These are phyloP conservation scores for Pyrenula massariospora DNA, from an alignment of 495 filamentous ascomycete species.

Conservation along the genomic window DNA sequence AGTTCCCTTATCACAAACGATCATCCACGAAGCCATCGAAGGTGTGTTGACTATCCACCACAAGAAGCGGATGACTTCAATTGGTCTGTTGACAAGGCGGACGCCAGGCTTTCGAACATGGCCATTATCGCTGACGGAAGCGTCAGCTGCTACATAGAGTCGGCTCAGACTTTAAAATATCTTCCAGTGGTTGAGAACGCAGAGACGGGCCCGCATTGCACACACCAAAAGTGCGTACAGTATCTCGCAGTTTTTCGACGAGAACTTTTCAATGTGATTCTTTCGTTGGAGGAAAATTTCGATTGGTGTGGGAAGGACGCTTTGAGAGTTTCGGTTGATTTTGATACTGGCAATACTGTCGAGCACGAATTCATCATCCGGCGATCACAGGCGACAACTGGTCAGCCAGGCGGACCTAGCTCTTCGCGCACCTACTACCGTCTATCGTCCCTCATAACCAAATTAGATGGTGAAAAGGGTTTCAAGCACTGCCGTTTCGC, in stretches of 20 bases:
- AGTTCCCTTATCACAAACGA: no score
- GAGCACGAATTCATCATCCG: background rate
- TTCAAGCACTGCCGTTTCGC: background rate
- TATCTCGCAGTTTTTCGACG: background rate
- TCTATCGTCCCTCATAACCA: background rate
- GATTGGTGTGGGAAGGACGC: background rate
- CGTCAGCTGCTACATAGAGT: background rate
- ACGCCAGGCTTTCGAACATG: background rate
- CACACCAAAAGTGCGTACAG: background rate
- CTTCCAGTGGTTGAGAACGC: background rate
- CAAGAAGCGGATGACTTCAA: no score
- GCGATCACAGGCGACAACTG: background rate
- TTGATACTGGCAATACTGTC: background rate
- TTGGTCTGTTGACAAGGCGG: no score
- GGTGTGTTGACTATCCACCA: no score
- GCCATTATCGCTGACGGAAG: background rate
- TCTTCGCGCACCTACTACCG: background rate
- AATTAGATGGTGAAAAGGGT: background rate
- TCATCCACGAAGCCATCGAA: no score
- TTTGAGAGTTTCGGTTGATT: background rate
- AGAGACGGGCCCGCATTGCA: background rate
- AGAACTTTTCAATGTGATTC: background rate
- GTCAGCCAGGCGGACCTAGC: background rate
- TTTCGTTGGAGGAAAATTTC: background rate
- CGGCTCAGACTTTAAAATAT: background rate